Evolutionary conservation across 345 rosid species (phyloP), one percentile per base, ranked within the genome.

Genomic region (Chamaenerion angustifolium): DNA sequence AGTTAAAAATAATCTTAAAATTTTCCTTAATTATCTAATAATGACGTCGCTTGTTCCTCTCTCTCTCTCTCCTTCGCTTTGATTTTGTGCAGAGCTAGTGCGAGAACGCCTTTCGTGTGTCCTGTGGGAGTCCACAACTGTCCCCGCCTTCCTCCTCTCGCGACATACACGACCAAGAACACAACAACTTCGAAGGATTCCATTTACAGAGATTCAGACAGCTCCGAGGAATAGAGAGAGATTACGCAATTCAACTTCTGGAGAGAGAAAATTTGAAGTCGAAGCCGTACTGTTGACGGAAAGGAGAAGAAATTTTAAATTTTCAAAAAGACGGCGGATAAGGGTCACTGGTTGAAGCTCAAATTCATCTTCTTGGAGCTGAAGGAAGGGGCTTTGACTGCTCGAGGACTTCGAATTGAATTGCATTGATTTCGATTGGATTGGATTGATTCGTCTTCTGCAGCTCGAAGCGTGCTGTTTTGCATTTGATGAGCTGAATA

Each of bases 121-220:
- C 17, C 49, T 43, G 62, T 58, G 49, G 62, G 62, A 27, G 50
- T 15, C 45, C 62, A 50, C 62, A 50, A 0, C 62, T 6, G 60
- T 56, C 60, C 60, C 60, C 41, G 10, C 25, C 46, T 43, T 13
- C 40, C 11, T 42, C 27, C 47, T 57, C 43, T 48, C 62, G 62
- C 58, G 47, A 73, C 60, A 42, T 51, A 23, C 49, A 43, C 49
- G 35, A 49, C 53, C 69, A 52, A 61, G 54, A 62, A 50, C 37
- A 3, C 37, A 45, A 35, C 60, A 45, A 41, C 57, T 44, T 45
- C 61, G 12, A 56, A 46, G 14, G 31, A 31, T 56, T 16, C 15
- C 19, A 57, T 42, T 5, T 0, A 12, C 48, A 49, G 48, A 51
- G 18, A 21, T 3, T 4, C 6, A 15, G 19, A 12, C 27, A 25